These are phyloP conservation scores for Backusella macrospora DNA, from an alignment of 192 early-diverging fungal genomes.

Conservation along the genomic window DNA sequence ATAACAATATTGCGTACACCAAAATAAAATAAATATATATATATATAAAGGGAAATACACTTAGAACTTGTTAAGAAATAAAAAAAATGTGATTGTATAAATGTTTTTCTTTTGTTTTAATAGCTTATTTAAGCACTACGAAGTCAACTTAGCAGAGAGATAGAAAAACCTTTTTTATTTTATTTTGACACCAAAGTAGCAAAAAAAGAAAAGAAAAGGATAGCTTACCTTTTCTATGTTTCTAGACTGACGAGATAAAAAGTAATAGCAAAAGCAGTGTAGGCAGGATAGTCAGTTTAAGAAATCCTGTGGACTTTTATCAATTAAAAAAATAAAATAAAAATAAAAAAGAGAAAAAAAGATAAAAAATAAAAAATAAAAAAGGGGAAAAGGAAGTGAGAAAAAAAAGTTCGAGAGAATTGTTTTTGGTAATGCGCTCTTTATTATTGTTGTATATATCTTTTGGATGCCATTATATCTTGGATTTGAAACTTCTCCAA, in stretches of 20 bases:
- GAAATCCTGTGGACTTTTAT: not conserved
- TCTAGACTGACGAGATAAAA: not conserved
- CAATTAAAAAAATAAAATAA: not conserved
- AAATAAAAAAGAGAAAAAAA: not conserved
- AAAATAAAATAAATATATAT: not conserved
- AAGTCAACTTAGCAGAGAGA: not conserved
- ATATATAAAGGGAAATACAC: not conserved
- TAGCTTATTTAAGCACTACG: not conserved
- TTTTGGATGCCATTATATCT: slow-evolving; percentile 12
- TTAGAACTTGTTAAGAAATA: not conserved
- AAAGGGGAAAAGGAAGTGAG: not conserved
- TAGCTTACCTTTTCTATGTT: not conserved
- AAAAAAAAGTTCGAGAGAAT: slow-evolving; percentile 4
- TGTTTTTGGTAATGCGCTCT: slow-evolving; percentile 15
- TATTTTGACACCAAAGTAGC: not conserved
- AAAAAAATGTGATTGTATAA: slow-evolving; percentile 2
- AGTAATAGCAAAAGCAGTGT: too few relatives aligned
- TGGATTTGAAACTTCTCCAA: slow-evolving; percentile 22
- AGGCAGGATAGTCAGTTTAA: not conserved
- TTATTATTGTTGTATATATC: slow-evolving; percentile 10
- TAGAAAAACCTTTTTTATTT: not conserved
- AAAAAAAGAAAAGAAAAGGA: not conserved
- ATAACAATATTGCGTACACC: not conserved
- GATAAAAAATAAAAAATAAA: not conserved
- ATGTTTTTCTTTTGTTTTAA: slow-evolving; percentile 1